Evolutionary conservation across 345 rosid species (phyloP).

Genomic region (Turritis glabra): DNA sequence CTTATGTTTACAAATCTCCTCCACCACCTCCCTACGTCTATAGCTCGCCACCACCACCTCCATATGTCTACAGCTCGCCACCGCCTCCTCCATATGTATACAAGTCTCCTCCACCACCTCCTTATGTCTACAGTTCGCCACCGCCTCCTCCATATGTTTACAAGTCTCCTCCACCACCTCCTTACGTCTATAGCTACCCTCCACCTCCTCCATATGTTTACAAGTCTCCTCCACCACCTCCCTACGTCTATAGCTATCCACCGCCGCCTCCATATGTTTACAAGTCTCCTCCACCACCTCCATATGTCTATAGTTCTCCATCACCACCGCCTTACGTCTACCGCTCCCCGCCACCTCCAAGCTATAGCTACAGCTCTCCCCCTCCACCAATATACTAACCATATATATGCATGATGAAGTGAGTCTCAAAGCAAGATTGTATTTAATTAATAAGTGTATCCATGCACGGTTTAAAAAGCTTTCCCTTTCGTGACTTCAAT

Average conservation of each 20-base stretch:
- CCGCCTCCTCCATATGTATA: conserved; percentile 6
- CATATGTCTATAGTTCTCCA: background rate
- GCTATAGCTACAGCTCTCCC: conserved; percentile 29
- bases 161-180: background rate
- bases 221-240: conserved; percentile 6
- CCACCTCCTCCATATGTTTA: conserved; percentile 10
- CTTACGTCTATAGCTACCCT: background rate
- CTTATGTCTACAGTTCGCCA: background rate
- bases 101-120: background rate
- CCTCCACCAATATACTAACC: conserved; percentile 34
- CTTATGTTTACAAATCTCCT: background rate
- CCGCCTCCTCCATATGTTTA: background rate
- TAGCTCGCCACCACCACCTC: background rate
- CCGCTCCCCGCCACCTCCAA: conserved; percentile 11
- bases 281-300: conserved; percentile 11
- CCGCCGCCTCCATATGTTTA: conserved; percentile 9
- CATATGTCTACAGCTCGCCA: background rate
- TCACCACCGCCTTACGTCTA: conserved; percentile 4
- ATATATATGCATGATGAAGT: conserved; percentile 1
- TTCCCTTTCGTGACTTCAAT: background rate
- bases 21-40: conserved; percentile 11
- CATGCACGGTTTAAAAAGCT: background rate
- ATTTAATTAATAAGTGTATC: background rate
- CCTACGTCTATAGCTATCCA: background rate
- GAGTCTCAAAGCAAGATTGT: conserved; percentile 4